Evolutionary conservation across 345 rosid species (phyloP).

Genomic region (Acer campestre): DNA sequence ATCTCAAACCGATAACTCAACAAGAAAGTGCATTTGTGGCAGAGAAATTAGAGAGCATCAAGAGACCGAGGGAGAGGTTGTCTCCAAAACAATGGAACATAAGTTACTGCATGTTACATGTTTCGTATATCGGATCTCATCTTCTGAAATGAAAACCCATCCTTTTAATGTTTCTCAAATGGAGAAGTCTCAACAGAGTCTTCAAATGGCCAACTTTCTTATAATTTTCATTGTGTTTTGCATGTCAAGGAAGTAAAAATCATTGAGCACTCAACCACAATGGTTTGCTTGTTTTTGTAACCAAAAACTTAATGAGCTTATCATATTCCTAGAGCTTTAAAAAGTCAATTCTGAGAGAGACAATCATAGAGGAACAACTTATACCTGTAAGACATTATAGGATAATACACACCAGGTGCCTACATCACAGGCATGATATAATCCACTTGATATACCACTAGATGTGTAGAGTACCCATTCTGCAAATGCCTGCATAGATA

Average conservation of each 20-base stretch:
- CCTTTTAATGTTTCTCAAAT: not conserved
- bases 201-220: not conserved
- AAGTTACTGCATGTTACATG: not conserved
- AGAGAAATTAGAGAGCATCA: not conserved
- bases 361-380: slow-evolving; percentile 7
- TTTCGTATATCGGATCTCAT: not conserved
- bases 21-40: not conserved
- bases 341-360: not conserved
- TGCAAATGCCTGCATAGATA: slow-evolving; percentile 69
- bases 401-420: slow-evolving; percentile 90
- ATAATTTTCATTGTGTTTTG: not conserved
- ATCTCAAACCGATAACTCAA: slow-evolving; percentile 21
- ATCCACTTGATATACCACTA: slow-evolving; percentile 90
- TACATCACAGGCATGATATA: slow-evolving; percentile 96
- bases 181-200: not conserved
- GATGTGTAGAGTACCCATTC: slow-evolving; percentile 94
- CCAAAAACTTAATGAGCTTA: not conserved
- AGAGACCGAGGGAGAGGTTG: not conserved
- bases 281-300: not conserved
- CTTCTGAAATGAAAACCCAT: not conserved
- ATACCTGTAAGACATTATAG: slow-evolving; percentile 82
- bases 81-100: not conserved
- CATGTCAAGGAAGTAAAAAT: not conserved
- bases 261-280: not conserved
- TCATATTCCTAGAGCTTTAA: not conserved